Base-by-base conservation (phyloP, 495 filamentous ascomycete genomes). In the Penicillium daleae region DNA sequence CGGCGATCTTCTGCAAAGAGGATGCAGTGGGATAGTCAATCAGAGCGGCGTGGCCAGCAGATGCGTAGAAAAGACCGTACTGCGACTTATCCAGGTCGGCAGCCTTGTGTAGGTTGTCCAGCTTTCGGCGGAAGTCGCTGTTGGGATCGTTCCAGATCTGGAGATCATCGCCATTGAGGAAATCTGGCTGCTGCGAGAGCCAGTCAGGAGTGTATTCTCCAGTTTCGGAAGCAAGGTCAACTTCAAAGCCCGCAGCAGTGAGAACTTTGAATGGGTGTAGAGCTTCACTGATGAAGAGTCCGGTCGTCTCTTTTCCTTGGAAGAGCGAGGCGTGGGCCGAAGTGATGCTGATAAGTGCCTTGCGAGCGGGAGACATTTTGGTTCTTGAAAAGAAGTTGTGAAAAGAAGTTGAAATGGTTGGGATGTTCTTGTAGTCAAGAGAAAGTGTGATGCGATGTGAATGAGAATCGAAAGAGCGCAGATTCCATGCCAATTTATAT, bases 251-350 rank as follows among this genome's bases (percentile, higher is more conserved):
- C 9, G 81, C 79, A 19, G 59, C 66, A 13, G 61, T 68, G 61
- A 82, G 74, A 29, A 78, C 75, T 15, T 78, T 69, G 74, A 74
- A 83, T 5, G 80, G 80, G 57, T 83, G 81, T 10, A 83, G 74
- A 39, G 78, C 81, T 66, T 83, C 81, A 32, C 67, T 69, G 59
- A 83, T 78, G 33, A 66, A 66, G 62, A 27, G 66, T 71, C 0
- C 35, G 35, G 73, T 76, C 53, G 71, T 74, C 63, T 80, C 69
- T 26, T 76, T 76, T 59, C 75, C 79, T 76, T 60, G 65, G 65
- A 77, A 79, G 48, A 82, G 78, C 3, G 73, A 55, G 40, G 78
- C 79, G 24, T 74, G 68, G 51, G 80, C 79, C 6, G 78, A 83
- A 54, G 79, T 82, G 44, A 82, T 62, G 52, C 74, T 63, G 56